phyloP scores from a whole-genome alignment of 371 early-diverging fungal species.

The Catenaria anguillulae region DNA sequence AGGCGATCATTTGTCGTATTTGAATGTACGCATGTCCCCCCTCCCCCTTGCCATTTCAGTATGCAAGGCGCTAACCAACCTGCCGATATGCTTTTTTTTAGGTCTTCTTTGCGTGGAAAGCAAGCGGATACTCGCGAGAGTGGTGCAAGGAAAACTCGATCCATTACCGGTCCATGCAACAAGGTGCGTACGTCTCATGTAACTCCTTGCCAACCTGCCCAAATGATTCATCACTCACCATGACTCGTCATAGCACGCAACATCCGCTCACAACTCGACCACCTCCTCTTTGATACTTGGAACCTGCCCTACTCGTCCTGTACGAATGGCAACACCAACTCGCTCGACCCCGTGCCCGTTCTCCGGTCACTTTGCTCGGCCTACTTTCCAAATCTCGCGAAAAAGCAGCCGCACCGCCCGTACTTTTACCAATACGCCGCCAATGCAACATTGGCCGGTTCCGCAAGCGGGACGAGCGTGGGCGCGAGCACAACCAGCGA shows the following conservation, averaged over 20 bases:
- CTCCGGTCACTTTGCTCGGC: slow-evolving; percentile 52
- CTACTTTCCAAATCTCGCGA: slow-evolving; percentile 58
- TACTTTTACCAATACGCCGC: slow-evolving; percentile 58
- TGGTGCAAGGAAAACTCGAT: slow-evolving; percentile 13
- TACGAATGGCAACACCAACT: too few relatives aligned
- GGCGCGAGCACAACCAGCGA: neutral
- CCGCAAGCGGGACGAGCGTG: too few relatives aligned
- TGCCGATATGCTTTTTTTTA: too few relatives aligned
- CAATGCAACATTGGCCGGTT: too few relatives aligned
- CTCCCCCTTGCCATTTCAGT: too few relatives aligned
- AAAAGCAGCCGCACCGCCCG: slow-evolving; percentile 44
- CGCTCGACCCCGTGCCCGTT: slow-evolving; percentile 39
- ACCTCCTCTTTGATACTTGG: too few relatives aligned
- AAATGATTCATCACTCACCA: too few relatives aligned
- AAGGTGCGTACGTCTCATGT: too few relatives aligned
- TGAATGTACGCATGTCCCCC: slow-evolving; percentile 24
- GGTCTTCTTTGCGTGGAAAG: slow-evolving; percentile 17
- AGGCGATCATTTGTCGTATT: slow-evolving; percentile 33
- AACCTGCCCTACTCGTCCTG: too few relatives aligned
- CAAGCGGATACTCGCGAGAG: neutral
- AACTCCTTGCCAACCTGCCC: too few relatives aligned
- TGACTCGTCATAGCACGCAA: too few relatives aligned
- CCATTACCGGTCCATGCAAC: slow-evolving; percentile 10
- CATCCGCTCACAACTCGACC: neutral
- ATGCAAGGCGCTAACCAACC: too few relatives aligned